Percentiles rank a stretch among this genome's conserved stretches.
These are phyloP conservation scores for Colletotrichum chrysophilum DNA, from an alignment of 2,329 filamentous ascomycete genomes.

Conservation along the genomic window DNA sequence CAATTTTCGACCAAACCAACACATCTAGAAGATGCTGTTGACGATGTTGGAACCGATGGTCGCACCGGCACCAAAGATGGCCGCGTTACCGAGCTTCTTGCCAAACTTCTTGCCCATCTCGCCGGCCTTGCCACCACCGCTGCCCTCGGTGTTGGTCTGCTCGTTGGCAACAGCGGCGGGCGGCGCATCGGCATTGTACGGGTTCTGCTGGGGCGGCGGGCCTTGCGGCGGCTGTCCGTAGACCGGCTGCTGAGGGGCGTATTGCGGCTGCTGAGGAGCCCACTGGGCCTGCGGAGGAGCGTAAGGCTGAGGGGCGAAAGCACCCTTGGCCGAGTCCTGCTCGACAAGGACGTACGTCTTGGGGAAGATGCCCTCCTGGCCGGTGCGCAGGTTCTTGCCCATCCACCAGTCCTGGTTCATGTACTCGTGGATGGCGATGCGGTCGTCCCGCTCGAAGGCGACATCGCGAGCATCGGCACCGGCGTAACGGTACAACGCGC, in stretches of 20 bases:
- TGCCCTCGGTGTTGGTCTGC: conserved; percentile 42
- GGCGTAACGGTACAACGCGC: conserved; percentile 83
- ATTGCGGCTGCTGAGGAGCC: conserved; percentile 20
- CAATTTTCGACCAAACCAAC: not conserved
- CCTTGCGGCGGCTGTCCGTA: conserved; percentile 47
- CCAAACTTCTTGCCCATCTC: conserved; percentile 93
- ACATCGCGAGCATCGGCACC: conserved; percentile 83
- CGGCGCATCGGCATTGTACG: conserved; percentile 74
- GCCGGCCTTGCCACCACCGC: conserved; percentile 67
- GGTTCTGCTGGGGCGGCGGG: conserved; percentile 58
- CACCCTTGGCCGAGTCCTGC: conserved; percentile 53
- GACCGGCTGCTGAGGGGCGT: conserved; percentile 32
- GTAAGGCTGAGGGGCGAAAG: conserved; percentile 21
- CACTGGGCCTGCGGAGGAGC: conserved; percentile 29
- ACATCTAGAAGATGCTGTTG: conserved; percentile 80
- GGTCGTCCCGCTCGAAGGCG: conserved; percentile 80
- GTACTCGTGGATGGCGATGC: conserved; percentile 82
- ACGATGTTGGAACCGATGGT: conserved; percentile 90
- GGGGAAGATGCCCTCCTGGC: conserved; percentile 93
- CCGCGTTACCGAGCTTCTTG: conserved; percentile 82
- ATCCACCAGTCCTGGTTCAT: conserved; percentile 99
- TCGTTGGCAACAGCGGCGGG: conserved; percentile 74
- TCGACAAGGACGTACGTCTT: conserved; percentile 83
- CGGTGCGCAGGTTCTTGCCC: conserved; percentile 83
- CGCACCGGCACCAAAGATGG: conserved; percentile 92